Conservation (phyloP, 179 eudicot species). For the Amaranthus tricolor region DNA sequence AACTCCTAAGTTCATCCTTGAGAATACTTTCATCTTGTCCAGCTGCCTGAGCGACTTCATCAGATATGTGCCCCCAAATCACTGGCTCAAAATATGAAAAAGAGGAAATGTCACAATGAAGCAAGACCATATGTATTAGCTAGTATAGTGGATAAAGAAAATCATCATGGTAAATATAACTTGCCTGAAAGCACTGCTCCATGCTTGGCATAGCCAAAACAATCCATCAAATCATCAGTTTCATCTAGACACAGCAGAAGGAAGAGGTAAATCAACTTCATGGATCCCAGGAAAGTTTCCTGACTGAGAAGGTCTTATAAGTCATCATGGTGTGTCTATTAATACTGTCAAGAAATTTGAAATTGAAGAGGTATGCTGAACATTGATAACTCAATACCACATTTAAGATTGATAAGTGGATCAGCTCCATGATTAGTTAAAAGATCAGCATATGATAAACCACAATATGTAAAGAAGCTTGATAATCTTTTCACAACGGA, state of each 20-base stretch:
- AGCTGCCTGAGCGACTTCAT: constrained; percentile 53
- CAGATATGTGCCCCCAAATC: constrained; percentile 69
- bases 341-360: neutral
- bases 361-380: constrained; percentile 6
- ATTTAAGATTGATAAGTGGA: constrained; percentile 28
- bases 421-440: constrained; percentile 61
- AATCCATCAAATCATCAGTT: constrained; percentile 45
- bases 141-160: constrained; percentile 5
- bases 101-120: neutral
- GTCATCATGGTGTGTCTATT: too few relatives aligned
- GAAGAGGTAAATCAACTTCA: neutral
- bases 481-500: constrained; percentile 50
- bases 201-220: constrained; percentile 65
- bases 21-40: constrained; percentile 48
- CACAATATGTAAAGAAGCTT: constrained; percentile 54
- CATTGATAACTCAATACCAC: constrained; percentile 40
- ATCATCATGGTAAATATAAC: constrained; percentile 11
- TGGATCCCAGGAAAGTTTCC: neutral
- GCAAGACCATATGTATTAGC: neutral
- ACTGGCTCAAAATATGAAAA: constrained; percentile 39
- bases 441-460: constrained; percentile 60
- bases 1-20: constrained; percentile 50
- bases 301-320: too few relatives aligned
- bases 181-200: constrained; percentile 87
- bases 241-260: constrained; percentile 39